These are phyloP conservation scores for Moelleriella libera DNA, from an alignment of 2,329 filamentous ascomycete species.

Conservation along the genomic window DNA sequence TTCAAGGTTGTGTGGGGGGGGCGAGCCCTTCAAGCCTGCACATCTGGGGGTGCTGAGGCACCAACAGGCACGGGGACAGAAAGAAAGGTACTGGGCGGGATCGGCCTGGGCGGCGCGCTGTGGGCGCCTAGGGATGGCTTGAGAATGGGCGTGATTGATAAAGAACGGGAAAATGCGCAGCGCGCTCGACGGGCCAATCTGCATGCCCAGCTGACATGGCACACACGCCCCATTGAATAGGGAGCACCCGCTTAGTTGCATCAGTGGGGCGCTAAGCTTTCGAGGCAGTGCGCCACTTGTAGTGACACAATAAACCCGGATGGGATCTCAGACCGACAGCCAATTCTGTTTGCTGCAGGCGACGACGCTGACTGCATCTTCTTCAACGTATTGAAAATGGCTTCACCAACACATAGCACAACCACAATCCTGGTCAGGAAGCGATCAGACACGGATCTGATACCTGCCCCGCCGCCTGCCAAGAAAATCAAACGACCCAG, in stretches of 20 bases:
- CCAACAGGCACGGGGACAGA: background rate
- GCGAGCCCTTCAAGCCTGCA: no score
- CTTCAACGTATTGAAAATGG: background rate
- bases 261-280: background rate
- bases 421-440: constrained; percentile 49
- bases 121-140: background rate
- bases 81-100: background rate
- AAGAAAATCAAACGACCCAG: constrained; percentile 89
- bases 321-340: no score
- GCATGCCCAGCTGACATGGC: background rate
- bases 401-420: constrained; percentile 1
- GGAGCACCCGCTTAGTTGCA: constrained; percentile 3
- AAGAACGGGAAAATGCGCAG: background rate
- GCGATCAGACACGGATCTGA: constrained; percentile 53
- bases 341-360: no score
- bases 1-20: background rate
- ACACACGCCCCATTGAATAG: no score
- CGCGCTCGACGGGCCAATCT: background rate
- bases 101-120: background rate
- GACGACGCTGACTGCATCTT: no score
- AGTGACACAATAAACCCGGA: background rate
- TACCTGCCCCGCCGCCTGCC: constrained; percentile 72
- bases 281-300: background rate
- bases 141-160: background rate
- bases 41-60: no score